Conservation (phyloP, 192 early-diverging fungal genomes). For the Entomortierella parvispora region DNA sequence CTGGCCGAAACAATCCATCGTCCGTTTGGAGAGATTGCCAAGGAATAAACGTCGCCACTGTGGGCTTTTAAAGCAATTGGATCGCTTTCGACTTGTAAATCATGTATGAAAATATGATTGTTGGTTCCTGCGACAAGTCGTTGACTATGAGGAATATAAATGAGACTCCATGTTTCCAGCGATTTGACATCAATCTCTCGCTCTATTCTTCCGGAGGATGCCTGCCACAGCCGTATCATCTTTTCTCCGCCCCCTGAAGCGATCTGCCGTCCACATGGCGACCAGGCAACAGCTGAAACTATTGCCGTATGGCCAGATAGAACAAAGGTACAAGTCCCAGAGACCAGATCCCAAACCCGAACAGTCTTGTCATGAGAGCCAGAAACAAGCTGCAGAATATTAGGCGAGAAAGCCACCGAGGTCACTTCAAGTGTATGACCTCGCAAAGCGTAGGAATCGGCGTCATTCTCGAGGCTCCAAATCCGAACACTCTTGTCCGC, state of each 20-base stretch:
- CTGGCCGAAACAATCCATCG: neutral
- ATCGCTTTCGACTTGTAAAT: neutral
- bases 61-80: neutral
- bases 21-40: constrained; percentile 1
- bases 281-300: neutral
- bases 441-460: neutral
- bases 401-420: neutral
- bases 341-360: neutral
- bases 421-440: neutral
- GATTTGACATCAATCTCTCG: too few species aligned
- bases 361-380: neutral
- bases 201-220: neutral
- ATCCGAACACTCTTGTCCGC: neutral
- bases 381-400: neutral
- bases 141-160: neutral
- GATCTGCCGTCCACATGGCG: neutral
- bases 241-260: neutral
- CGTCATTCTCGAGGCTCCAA: neutral
- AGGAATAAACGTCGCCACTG: neutral
- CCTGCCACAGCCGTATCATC: constrained; percentile 1
- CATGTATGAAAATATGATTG: neutral
- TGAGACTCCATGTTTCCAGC: too few species aligned
- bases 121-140: too few species aligned
- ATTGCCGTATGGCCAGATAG: neutral
- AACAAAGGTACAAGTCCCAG: neutral